phyloP scores from a whole-genome alignment of 192 early-diverging fungal genomes.

The Rhizoclosmatium globosum region DNA sequence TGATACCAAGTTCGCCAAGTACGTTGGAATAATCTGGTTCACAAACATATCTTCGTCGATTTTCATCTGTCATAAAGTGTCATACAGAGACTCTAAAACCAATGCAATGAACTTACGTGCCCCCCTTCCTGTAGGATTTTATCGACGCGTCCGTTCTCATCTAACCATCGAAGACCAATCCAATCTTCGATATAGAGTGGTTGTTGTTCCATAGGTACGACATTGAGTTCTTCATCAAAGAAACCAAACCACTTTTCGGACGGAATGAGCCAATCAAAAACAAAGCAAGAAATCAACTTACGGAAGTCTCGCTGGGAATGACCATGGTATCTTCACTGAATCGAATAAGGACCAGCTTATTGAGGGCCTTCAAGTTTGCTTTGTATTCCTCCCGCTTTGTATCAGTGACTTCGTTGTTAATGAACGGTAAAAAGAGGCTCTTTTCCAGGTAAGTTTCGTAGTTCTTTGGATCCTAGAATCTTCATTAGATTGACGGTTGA shows the following conservation, averaged over 20 bases:
- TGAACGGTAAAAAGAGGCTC: conserved; percentile 86
- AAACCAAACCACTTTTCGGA: conserved; percentile 48
- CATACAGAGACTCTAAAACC: not conserved
- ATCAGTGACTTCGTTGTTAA: conserved; percentile 79
- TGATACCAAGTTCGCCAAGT: conserved; percentile 4
- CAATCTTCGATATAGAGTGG: conserved; percentile 54
- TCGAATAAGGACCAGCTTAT: conserved; percentile 82
- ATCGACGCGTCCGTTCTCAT: conserved; percentile 42
- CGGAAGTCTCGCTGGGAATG: conserved; percentile 54
- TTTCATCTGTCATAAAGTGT: conserved; percentile 18
- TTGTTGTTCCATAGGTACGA: conserved; percentile 42
- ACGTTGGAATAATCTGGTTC: conserved; percentile 20
- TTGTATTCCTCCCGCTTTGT: conserved; percentile 64
- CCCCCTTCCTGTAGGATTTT: conserved; percentile 35
- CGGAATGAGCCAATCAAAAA: conserved; percentile 2
- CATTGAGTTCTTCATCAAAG: conserved; percentile 45
- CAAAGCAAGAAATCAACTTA: not conserved
- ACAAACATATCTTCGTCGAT: conserved; percentile 21
- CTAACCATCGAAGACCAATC: conserved; percentile 49
- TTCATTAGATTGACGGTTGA: conserved; percentile 6
- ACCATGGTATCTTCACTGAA: conserved; percentile 85
- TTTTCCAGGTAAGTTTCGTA: conserved; percentile 73
- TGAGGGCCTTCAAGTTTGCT: conserved; percentile 64
- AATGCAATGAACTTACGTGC: conserved; percentile 41
- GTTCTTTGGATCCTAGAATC: conserved; percentile 56